Evolutionary conservation across 768 basidiomycete genomes (phyloP).

Genomic region (Panaeolus cyanescens): DNA sequence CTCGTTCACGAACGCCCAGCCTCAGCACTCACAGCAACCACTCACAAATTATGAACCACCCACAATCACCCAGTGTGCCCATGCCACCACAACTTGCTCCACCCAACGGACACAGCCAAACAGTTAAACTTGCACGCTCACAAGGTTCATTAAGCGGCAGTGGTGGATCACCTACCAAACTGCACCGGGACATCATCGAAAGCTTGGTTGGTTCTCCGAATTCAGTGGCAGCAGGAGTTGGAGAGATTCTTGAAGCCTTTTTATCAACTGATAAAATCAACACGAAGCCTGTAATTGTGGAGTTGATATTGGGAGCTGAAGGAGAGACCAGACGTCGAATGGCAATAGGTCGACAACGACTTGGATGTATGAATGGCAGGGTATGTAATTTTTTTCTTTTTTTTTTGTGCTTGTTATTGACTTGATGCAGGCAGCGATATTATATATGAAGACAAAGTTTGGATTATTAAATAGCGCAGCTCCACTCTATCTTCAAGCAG

Average conservation of each 20-base stretch:
- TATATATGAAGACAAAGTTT: conserved; percentile 39
- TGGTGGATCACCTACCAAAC: conserved; percentile 11
- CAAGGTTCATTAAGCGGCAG: neutral
- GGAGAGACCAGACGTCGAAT: conserved; percentile 23
- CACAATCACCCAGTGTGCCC: conserved; percentile 17
- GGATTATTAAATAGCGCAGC: conserved; percentile 31
- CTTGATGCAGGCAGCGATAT: conserved; percentile 29
- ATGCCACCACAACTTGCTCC: neutral
- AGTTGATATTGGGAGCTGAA: conserved; percentile 16
- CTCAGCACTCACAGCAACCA: neutral
- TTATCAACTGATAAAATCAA: conserved; percentile 17
- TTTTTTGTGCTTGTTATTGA: neutral
- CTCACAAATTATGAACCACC: conserved; percentile 5
- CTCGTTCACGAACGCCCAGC: neutral
- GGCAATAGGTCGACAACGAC: conserved; percentile 33
- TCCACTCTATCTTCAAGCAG: conserved; percentile 28
- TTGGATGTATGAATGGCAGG: conserved; percentile 33
- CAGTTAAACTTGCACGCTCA: neutral
- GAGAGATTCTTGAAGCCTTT: conserved; percentile 31
- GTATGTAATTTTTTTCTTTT: conserved; percentile 16
- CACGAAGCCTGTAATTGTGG: conserved; percentile 32
- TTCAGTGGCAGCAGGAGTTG: conserved; percentile 32
- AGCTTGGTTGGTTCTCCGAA: conserved; percentile 26
- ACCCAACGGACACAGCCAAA: neutral
- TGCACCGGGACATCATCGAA: conserved; percentile 14